These are phyloP conservation scores for Amphicarpaea edgeworthii DNA, from an alignment of 306 rosid genomes.

Conservation along the genomic window DNA sequence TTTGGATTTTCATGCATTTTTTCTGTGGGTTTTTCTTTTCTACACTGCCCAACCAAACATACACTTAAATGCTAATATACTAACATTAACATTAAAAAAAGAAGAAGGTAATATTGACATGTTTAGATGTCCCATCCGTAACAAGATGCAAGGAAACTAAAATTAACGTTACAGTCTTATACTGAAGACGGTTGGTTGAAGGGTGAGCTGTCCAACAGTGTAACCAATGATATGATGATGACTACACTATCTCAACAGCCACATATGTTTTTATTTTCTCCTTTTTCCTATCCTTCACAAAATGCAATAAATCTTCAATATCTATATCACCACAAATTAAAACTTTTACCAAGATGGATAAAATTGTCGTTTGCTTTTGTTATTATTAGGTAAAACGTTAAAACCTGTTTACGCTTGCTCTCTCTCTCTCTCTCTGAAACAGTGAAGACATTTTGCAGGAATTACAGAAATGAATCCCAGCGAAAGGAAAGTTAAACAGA, in stretches of 20 bases:
- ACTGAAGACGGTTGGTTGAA: constrained; percentile 17
- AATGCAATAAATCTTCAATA: constrained; percentile 11
- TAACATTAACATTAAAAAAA: not conserved
- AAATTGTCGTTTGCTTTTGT: not conserved
- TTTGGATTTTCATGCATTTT: too few species aligned
- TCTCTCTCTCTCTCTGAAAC: too few species aligned
- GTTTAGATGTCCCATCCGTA: not conserved
- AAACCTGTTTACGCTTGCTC: too few species aligned
- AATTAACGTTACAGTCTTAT: not conserved
- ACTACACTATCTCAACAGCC: constrained; percentile 33
- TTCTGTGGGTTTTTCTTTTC: too few species aligned
- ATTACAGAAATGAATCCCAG: too few species aligned
- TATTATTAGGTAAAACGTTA: not conserved
- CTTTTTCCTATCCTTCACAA: not conserved
- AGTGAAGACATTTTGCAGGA: too few species aligned
- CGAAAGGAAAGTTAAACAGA: too few species aligned
- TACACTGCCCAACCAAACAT: too few species aligned
- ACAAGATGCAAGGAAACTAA: constrained; percentile 29
- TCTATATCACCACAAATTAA: constrained; percentile 26
- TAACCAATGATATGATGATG: constrained; percentile 20
- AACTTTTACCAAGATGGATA: not conserved
- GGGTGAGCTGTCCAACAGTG: constrained; percentile 39
- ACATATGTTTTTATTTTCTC: not conserved
- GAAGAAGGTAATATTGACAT: constrained; percentile 3
- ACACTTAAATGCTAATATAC: not conserved